Base-by-base conservation (phyloP, 371 early-diverging fungal species). In the Mucor mucedo region DNA sequence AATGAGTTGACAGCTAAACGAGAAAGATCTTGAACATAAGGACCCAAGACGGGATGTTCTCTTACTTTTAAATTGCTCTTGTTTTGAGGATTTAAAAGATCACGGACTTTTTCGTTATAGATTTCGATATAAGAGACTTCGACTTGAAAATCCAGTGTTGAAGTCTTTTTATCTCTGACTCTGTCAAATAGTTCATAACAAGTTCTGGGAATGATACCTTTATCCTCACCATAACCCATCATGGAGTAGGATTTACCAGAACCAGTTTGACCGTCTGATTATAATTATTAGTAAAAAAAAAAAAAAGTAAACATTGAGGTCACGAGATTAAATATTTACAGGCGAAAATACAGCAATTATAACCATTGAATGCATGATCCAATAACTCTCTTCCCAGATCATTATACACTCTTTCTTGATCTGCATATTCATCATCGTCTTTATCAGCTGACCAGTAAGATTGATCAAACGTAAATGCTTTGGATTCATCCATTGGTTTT, bases 1-100 rank as follows among this genome's bases (percentile, higher is more conserved):
- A 87, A 86, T 4, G 89, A 86, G 9, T 81, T 78, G 28, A 95
- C 92, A 14, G 89, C 88, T 21, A 92, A 75, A 55, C 90, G 90
- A 5, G 89, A 89, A 30, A 95, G 71, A 66, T 95, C 95, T 72
- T 94, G 94, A 41, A 96, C 93, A 62, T 91, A 93, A 0, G 95
- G 92, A 4, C 93, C 96, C 21, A 93, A 73, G 1, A 80, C 78
- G 0, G 93, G 93, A 74, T 95, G 94, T 68, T 94, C 93, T 48
- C 95, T 84, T 0, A 93, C 89, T 52, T 90, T 83, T 21, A 94
- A 73, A 66, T 89, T 89, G 4, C 76, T 87, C 42, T 89, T 87
- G 58, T 87, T 84, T 52, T 77, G 76, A 5, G 92, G 90, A 60
- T 87, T 90, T 32, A 97, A 72, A 21, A 98, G 78, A 83, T 97